A percentile compares a stretch with the other conserved stretches of the same genome.
These are phyloP conservation scores for Chlamydomonas schloesseri DNA, from an alignment of 139 green algal genomes.

Conservation along the genomic window DNA sequence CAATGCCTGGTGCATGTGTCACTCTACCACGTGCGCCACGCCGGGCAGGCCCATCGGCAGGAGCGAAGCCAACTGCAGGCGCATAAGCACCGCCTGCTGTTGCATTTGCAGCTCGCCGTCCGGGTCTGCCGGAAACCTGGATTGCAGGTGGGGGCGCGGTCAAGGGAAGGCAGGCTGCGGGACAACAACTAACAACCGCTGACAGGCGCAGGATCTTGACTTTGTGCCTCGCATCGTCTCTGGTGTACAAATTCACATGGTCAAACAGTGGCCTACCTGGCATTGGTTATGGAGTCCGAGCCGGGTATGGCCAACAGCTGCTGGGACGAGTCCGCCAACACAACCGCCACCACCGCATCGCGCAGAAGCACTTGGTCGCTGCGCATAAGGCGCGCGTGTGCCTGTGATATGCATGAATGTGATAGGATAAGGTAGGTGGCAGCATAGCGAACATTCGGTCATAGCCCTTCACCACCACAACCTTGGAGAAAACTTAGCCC, in stretches of 20 bases:
- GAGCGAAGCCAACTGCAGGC: slow-evolving; percentile 29
- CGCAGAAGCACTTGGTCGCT: slow-evolving; percentile 64
- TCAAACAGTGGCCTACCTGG: background rate
- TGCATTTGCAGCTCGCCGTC: slow-evolving; percentile 21
- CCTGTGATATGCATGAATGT: slow-evolving; percentile 53
- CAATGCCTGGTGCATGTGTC: no score
- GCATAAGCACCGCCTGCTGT: slow-evolving; percentile 43
- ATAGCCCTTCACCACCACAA: no score
- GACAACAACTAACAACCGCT: no score
- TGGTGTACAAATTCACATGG: background rate
- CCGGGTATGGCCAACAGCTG: slow-evolving; percentile 27
- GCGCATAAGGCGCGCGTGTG: slow-evolving; percentile 86
- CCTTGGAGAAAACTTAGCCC: no score
- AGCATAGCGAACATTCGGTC: no score
- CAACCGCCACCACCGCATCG: slow-evolving; percentile 77
- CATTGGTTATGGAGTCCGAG: background rate
- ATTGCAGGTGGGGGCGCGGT: no score
- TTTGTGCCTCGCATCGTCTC: no score
- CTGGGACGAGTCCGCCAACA: slow-evolving; percentile 53
- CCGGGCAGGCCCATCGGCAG: background rate
- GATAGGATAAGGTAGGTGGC: no score
- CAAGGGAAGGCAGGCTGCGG: no score
- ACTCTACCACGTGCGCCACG: no score
- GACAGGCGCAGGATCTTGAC: no score
- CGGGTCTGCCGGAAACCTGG: slow-evolving; percentile 8